phyloP scores from a whole-genome alignment of 2,329 filamentous ascomycete genomes.

The Pseudogymnoascus destructans region DNA sequence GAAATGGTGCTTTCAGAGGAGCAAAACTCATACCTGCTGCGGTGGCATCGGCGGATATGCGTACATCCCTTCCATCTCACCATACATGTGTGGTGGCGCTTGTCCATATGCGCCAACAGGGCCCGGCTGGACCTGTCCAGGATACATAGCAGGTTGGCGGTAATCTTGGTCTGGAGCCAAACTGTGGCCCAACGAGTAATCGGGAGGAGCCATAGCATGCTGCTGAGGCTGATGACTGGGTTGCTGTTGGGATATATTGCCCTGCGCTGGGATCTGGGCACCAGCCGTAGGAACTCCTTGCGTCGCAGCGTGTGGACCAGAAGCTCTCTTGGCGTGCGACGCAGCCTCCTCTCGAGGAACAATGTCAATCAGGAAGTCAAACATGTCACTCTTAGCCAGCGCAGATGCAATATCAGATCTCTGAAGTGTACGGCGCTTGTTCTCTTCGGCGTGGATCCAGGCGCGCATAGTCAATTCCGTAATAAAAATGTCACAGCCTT shows the following conservation, averaged over 20 bases:
- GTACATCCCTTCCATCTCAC: slow-evolving; percentile 75
- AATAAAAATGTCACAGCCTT: slow-evolving; percentile 98
- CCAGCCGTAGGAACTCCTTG: slow-evolving; percentile 35
- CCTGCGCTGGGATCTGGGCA: slow-evolving; percentile 39
- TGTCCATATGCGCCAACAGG: slow-evolving; percentile 63
- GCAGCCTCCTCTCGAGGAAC: slow-evolving; percentile 90
- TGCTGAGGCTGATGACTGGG: slow-evolving; percentile 41
- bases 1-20: not conserved
- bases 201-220: slow-evolving; percentile 44
- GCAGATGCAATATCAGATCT: slow-evolving; percentile 93
- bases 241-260: slow-evolving; percentile 35
- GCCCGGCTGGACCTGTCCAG: slow-evolving; percentile 62
- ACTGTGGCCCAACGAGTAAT: slow-evolving; percentile 51
- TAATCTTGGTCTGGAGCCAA: slow-evolving; percentile 65
- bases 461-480: slow-evolving; percentile 98
- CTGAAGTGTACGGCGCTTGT: slow-evolving; percentile 91
- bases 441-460: slow-evolving; percentile 98
- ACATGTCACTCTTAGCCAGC: slow-evolving; percentile 97
- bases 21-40: slow-evolving; percentile 54
- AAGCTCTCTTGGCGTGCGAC: slow-evolving; percentile 66
- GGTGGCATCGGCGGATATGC: slow-evolving; percentile 66
- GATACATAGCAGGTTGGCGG: slow-evolving; percentile 70
- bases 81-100: slow-evolving; percentile 62
- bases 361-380: slow-evolving; percentile 98
- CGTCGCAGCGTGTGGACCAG: slow-evolving; percentile 33